Base-by-base conservation (phyloP, 2,329 filamentous ascomycete species). In the Colletotrichum euphorbiae region DNA sequence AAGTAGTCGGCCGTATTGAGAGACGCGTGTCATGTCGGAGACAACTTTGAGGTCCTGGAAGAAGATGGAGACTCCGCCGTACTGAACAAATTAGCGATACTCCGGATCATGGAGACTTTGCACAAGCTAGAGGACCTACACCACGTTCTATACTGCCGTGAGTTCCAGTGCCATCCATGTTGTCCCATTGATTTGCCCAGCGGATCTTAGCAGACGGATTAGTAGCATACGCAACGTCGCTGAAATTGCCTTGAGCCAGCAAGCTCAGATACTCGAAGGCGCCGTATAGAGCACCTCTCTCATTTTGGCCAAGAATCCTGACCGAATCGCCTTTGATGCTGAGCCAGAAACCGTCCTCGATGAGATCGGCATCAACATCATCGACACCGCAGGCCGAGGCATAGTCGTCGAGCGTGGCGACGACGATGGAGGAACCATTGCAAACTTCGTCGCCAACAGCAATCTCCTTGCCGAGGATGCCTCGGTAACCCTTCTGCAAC, bases 101-200 rank as follows among this genome's bases (percentile, higher is more conserved):
- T 13, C n/a, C 8, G 33, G n/a, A 42, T 15, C 19, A 51, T 38
- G 9, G 19, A n/a, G 17, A 50, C 8, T 24, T 8, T 28, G 28
- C 40, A 28, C 38, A n/a, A 17, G 19, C 4, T 31, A 31, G 40
- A 12, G 31, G 9, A 43, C 61, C 55, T 60, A 69, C 61, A 17
- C 90, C 90, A 60, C 90, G 81, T 75, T 92, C 90, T 50, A 93
- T 88, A 45, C 83, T 88, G 12, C 90, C 77, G 31, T 71, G 70
- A 15, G 66, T 71, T 33, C 66, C 66, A 12, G 61, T 62, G 46
- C 64, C 85, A 66, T 90, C 85, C 75, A 92, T 80, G 71, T 93
- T 92, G 74, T 93, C 89, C 90, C 90, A 93, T 71, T 93, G 86
- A 73, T 93, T 92, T 0, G 88, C 85, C 90, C 90, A 92, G 70